phyloP scores from a whole-genome alignment of 768 basidiomycete genomes.

The Tylopilus sp. region DNA sequence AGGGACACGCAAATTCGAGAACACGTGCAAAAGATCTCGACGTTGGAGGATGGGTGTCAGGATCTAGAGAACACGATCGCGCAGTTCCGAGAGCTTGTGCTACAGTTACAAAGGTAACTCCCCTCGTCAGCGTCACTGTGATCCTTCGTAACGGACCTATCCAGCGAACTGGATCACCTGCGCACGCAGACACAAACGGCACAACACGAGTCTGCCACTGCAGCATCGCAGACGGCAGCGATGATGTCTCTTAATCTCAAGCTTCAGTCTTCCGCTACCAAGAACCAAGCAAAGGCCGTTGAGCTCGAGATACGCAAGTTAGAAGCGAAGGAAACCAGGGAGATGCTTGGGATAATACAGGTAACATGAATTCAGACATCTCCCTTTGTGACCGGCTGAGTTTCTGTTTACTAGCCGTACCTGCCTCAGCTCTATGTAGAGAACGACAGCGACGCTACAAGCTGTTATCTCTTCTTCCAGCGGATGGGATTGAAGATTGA shows the following conservation, averaged over 20 bases:
- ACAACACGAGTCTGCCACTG: constrained; percentile 76
- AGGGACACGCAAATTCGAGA: constrained; percentile 73
- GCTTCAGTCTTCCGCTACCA: constrained; percentile 85
- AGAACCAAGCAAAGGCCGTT: constrained; percentile 85
- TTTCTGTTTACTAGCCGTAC: constrained; percentile 59
- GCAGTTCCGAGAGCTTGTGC: constrained; percentile 91
- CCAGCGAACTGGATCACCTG: constrained; percentile 83
- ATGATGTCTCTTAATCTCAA: constrained; percentile 95
- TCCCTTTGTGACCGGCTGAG: not conserved
- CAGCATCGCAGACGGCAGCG: constrained; percentile 85
- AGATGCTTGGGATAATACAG: constrained; percentile 80
- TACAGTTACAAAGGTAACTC: constrained; percentile 72
- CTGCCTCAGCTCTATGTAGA: constrained; percentile 89
- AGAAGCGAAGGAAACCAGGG: constrained; percentile 78
- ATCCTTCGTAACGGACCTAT: constrained; percentile 6
- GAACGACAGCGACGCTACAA: constrained; percentile 83
- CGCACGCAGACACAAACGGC: constrained; percentile 84
- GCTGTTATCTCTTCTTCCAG: constrained; percentile 90
- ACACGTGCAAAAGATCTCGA: constrained; percentile 56
- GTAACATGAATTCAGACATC: constrained; percentile 34
- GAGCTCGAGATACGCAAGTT: constrained; percentile 86
- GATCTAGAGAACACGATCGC: constrained; percentile 86
- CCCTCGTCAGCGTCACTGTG: not conserved
- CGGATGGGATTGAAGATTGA: constrained; percentile 85
- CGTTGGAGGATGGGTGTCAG: constrained; percentile 72